A percentile compares a stretch with the other conserved stretches of the same genome.
Evolutionary conservation across 2,329 filamentous ascomycete genomes (phyloP).

Genomic region (Ceratocystis smalleyi): DNA sequence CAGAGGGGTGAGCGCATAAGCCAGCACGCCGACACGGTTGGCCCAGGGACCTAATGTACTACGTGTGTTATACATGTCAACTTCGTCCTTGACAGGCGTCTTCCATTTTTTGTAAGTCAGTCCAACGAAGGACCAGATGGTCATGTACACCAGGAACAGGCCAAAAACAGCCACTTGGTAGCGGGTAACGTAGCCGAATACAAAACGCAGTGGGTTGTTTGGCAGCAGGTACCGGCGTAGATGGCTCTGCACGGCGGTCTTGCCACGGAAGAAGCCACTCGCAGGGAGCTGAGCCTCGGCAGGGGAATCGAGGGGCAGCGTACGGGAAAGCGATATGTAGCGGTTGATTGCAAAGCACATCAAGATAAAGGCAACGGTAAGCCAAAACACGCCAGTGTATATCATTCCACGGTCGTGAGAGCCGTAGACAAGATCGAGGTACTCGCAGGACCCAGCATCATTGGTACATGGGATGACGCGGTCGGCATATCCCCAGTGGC

Average conservation of each 20-base stretch:
- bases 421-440: constrained; percentile 36
- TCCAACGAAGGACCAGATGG: constrained; percentile 53
- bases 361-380: constrained; percentile 30
- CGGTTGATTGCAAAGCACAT: constrained; percentile 26
- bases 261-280: constrained; percentile 4
- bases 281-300: constrained; percentile 19
- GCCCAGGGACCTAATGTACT: constrained; percentile 51
- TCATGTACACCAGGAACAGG: constrained; percentile 44
- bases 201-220: constrained; percentile 33
- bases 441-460: constrained; percentile 33
- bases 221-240: constrained; percentile 42
- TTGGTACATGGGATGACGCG: constrained; percentile 32
- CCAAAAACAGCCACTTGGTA: constrained; percentile 49
- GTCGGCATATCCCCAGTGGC: constrained; percentile 35
- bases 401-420: constrained; percentile 37
- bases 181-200: constrained; percentile 54
- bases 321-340: neutral
- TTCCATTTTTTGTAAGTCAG: constrained; percentile 54
- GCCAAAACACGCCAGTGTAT: constrained; percentile 37
- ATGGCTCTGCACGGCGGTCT: constrained; percentile 15
- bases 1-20: constrained; percentile 59
- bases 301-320: constrained; percentile 17
- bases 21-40: constrained; percentile 53
- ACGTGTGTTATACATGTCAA: constrained; percentile 45
- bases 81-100: constrained; percentile 46